Conservation (phyloP, 1,139 yeast genomes). For the Yamadazyma siamensis region DNA sequence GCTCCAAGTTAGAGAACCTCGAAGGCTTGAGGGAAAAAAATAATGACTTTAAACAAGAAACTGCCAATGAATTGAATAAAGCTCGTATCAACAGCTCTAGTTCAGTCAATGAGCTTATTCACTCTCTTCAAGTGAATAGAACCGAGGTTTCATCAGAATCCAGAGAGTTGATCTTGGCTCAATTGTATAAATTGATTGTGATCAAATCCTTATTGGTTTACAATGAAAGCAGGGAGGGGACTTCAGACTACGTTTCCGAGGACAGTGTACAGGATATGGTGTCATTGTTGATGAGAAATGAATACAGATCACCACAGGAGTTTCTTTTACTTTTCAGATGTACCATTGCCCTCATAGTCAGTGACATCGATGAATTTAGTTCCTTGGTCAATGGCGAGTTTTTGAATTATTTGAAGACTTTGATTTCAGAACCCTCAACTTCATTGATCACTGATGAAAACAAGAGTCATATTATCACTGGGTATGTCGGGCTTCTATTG, state of each 20-base stretch:
- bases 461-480: conserved; percentile 41
- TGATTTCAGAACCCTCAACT: conserved; percentile 35
- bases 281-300: conserved; percentile 26
- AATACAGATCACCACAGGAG: conserved; percentile 42
- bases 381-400: conserved; percentile 41
- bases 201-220: conserved; percentile 38
- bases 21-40: conserved; percentile 19
- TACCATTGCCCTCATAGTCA: conserved; percentile 39
- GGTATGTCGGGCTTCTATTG: conserved; percentile 42
- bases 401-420: conserved; percentile 27
- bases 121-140: conserved; percentile 37
- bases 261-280: conserved; percentile 33
- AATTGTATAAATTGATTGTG: conserved; percentile 46
- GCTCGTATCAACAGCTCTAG: conserved; percentile 36
- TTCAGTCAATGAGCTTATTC: conserved; percentile 39
- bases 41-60: conserved; percentile 28
- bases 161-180: conserved; percentile 51
- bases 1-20: conserved; percentile 32
- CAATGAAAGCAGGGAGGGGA: conserved; percentile 36
- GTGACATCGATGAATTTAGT: conserved; percentile 53
- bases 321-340: conserved; percentile 42
- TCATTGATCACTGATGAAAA: conserved; percentile 34
- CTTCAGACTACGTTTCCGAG: conserved; percentile 33
- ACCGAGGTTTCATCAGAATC: conserved; percentile 46
- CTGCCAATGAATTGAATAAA: conserved; percentile 30